These are phyloP conservation scores for Musa schizocarpa DNA, from an alignment of 176 grass and related monocot genomes.

Conservation along the genomic window DNA sequence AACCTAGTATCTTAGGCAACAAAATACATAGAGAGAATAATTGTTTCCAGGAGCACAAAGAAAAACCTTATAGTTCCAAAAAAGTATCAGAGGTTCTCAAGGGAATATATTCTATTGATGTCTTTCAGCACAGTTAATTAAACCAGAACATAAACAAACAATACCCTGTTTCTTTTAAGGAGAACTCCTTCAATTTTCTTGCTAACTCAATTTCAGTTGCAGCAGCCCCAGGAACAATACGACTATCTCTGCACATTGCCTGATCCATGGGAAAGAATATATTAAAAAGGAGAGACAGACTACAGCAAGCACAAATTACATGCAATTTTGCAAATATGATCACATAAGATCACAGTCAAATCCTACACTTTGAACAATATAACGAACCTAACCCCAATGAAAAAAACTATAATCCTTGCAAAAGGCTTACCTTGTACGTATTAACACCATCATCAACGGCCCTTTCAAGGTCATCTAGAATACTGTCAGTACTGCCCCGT, in stretches of 20 bases:
- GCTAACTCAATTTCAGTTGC: slow-evolving; percentile 85
- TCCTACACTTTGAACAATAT: slow-evolving; percentile 4
- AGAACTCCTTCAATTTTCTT: slow-evolving; percentile 79
- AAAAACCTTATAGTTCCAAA: too few species aligned
- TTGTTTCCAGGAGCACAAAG: too few species aligned
- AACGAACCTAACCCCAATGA: slow-evolving; percentile 3
- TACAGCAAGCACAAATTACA: not conserved
- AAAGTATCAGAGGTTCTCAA: too few species aligned
- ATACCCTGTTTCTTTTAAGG: slow-evolving; percentile 88
- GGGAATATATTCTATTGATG: too few species aligned
- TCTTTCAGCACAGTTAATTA: not conserved
- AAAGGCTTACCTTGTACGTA: slow-evolving; percentile 61
- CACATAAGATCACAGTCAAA: not conserved
- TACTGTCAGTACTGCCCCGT: slow-evolving; percentile 84
- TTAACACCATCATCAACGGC: slow-evolving; percentile 94
- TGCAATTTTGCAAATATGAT: too few species aligned
- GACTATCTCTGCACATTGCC: slow-evolving; percentile 93
- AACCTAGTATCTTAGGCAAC: too few species aligned
- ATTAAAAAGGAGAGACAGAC: not conserved
- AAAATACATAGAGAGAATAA: too few species aligned
- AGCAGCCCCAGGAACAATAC: slow-evolving; percentile 80
- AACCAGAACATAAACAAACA: not conserved
- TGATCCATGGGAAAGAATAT: slow-evolving; percentile 6
- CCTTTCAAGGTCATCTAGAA: slow-evolving; percentile 94
- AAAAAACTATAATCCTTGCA: not conserved